Evolutionary conservation across 2,329 filamentous ascomycete genomes (phyloP).

Genomic region (Fusarium papillatum): DNA sequence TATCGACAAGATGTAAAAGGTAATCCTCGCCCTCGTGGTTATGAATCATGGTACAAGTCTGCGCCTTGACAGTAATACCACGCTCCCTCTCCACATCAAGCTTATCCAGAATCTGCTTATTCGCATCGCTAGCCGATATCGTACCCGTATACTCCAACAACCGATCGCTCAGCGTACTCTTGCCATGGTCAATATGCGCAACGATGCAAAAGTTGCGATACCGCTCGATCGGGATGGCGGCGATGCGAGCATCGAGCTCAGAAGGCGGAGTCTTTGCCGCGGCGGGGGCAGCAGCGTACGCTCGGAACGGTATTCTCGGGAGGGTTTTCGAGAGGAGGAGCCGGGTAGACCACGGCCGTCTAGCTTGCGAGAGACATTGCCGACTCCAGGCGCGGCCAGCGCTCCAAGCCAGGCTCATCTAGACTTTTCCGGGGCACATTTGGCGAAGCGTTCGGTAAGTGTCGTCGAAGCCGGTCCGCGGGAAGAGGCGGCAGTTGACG

Average conservation of each 20-base stretch:
- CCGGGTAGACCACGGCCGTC: conserved; percentile 30
- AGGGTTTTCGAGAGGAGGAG: conserved; percentile 8
- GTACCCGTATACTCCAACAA: conserved; percentile 95
- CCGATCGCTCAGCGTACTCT: conserved; percentile 94
- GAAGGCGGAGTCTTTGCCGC: conserved; percentile 47
- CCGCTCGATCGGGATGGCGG: conserved; percentile 81
- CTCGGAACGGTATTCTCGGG: conserved; percentile 6
- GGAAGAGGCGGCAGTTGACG: conserved; percentile 8
- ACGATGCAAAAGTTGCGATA: conserved; percentile 99
- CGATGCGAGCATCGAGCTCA: conserved; percentile 67
- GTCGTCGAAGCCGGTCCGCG: conserved; percentile 9
- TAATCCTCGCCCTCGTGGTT: conserved; percentile 89
- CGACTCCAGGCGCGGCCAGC: conserved; percentile 54
- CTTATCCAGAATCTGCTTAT: conserved; percentile 97
- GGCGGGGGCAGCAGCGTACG: conserved; percentile 18
- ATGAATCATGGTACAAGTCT: conserved; percentile 99
- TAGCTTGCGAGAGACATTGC: conserved; percentile 46
- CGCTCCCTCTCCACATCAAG: conserved; percentile 96
- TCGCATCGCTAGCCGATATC: conserved; percentile 82
- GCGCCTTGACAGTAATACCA: conserved; percentile 98
- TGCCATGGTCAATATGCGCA: conserved; percentile 98
- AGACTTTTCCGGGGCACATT: conserved; percentile 39
- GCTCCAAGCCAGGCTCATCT: conserved; percentile 54
- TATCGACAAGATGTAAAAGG: conserved; percentile 94
- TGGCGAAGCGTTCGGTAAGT: conserved; percentile 16